Evolutionary conservation across 768 basidiomycete genomes (phyloP).

Genomic region (Pulveroboletus frians): DNA sequence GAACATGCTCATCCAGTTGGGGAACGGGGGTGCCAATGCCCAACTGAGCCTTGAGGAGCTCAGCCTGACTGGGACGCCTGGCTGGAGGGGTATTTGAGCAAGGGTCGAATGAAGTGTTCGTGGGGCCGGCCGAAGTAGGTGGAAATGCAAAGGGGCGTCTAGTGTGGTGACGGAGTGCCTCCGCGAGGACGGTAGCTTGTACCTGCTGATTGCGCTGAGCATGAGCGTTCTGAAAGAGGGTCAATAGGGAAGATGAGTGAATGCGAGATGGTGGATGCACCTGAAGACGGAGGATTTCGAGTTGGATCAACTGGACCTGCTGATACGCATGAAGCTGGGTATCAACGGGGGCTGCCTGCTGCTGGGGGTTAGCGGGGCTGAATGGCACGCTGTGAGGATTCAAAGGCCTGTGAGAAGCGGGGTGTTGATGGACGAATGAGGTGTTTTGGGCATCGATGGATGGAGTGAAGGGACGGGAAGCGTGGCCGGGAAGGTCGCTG

Average conservation of each 20-base stretch:
- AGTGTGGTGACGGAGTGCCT: slow-evolving; percentile 47
- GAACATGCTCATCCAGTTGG: slow-evolving; percentile 52
- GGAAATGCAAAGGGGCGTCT: slow-evolving; percentile 33
- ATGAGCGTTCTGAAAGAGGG: slow-evolving; percentile 48
- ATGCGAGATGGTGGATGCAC: slow-evolving; percentile 33
- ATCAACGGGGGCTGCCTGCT: slow-evolving; percentile 36
- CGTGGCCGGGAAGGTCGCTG: slow-evolving; percentile 31
- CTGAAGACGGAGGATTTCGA: slow-evolving; percentile 80
- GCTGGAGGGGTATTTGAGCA: slow-evolving; percentile 53
- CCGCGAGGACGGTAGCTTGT: slow-evolving; percentile 65
- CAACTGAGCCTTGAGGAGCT: slow-evolving; percentile 58
- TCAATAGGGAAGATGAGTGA: slow-evolving; percentile 8
- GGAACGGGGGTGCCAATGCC: slow-evolving; percentile 31
- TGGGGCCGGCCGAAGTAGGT: slow-evolving; percentile 73
- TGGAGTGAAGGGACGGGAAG: slow-evolving; percentile 59
- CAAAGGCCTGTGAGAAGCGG: slow-evolving; percentile 46
- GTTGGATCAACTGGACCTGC: slow-evolving; percentile 74
- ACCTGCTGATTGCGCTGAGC: slow-evolving; percentile 57
- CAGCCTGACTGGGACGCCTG: slow-evolving; percentile 66
- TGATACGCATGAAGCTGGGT: slow-evolving; percentile 63
- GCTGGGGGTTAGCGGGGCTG: slow-evolving; percentile 39
- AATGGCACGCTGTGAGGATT: slow-evolving; percentile 49
- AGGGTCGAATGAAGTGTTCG: slow-evolving; percentile 58
- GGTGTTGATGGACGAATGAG: slow-evolving; percentile 61
- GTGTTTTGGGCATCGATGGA: slow-evolving; percentile 66